Evolutionary conservation across 2,329 filamentous ascomycete species (phyloP), one percentile per base, ranked within the genome.

Genomic region (Cladophialophora exuberans): DNA sequence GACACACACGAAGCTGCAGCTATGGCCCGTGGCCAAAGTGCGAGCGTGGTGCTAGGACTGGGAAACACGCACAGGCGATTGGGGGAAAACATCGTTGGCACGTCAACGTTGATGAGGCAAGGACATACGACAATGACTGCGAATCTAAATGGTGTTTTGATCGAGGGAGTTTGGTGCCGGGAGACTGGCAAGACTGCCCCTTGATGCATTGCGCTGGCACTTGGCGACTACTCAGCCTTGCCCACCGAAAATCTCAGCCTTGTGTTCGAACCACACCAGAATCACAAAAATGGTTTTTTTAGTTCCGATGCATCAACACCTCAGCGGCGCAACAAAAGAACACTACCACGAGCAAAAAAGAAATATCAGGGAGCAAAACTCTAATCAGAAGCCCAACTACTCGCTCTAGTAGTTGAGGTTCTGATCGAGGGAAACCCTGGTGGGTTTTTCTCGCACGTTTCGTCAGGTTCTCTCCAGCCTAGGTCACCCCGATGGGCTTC

Each of bases 391-490:
- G 15, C 42, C 23, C 42, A 45, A 45, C 42, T 45, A 9, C 25
- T 20, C 17, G 42, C n/a, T n/a, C 2, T 28, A 18, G 7, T n/a
- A 44, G 25, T 22, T 33, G 26, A 31, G 42, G 42, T 45, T 22
- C 10, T 18, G 22, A 22, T 22, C 42, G 42, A 45, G 42, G 42
- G n/a, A 45, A 45, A 45, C 42, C 23, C 6, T 15, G 22, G 42
- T 15, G 6, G 23, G 25, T 28, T 45, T 45, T 45, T 45, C 18
- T 45, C 42, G 25, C 13, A 18, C n/a, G 35, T 38, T 31, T 17
- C 42, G 42, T 45, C 42, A 45, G 42, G 42, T 45, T 31, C 42
- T 45, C 42, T 30, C 42, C 42, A 15, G 23, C 42, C 42, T 28
- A 15, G 20, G 13, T 15, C 42, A 18, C 23, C 25, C 42, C 25